Evolutionary conservation across 2,329 filamentous ascomycete species (phyloP).

Genomic region (Exophiala spinifera): DNA sequence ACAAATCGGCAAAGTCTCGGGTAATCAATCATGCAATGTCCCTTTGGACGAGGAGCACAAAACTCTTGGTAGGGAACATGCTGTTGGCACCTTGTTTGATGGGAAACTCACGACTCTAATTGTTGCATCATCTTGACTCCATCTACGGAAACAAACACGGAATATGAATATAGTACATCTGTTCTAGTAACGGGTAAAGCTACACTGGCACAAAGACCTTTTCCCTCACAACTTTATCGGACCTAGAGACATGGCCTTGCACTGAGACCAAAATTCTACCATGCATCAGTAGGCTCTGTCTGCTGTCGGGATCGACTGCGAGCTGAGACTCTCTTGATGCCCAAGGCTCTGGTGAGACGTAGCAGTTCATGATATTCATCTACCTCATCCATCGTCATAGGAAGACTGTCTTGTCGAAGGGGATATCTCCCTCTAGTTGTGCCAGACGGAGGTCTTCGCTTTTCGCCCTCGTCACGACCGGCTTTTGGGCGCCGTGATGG

Average conservation of each 20-base stretch:
- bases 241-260: not conserved
- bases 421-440: conserved; percentile 14
- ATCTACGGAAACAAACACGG: too few species aligned
- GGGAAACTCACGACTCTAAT: too few species aligned
- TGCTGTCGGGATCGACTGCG: conserved; percentile 5
- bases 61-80: too few species aligned
- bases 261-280: not conserved
- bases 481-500: conserved; percentile 2
- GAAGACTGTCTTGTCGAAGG: conserved; percentile 17
- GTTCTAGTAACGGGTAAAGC: too few species aligned
- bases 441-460: not conserved
- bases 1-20: too few species aligned
- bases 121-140: too few species aligned
- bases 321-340: conserved; percentile 4
- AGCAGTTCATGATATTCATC: conserved; percentile 15
- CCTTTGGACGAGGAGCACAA: too few species aligned
- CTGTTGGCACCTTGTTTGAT: too few species aligned
- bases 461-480: not conserved
- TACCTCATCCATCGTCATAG: conserved; percentile 8
- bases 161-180: too few species aligned
- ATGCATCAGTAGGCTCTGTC: not conserved
- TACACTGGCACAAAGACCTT: too few species aligned
- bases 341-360: conserved; percentile 4
- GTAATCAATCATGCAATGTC: too few species aligned
- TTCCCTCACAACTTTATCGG: not conserved